Base-by-base conservation (phyloP, 2,329 filamentous ascomycete genomes). In the Venturia aucupariae region DNA sequence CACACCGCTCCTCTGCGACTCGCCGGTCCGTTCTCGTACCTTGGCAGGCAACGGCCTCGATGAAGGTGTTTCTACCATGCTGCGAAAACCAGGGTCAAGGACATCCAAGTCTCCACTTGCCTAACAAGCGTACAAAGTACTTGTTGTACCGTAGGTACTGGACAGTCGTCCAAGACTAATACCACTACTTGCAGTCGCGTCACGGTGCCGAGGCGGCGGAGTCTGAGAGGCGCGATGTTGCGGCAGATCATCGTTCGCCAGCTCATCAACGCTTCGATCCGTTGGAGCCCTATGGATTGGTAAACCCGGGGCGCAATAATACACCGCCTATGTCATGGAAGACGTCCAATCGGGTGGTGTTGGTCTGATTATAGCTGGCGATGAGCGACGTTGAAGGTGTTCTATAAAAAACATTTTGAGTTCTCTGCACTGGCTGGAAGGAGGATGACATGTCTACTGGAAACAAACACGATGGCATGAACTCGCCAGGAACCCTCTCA, bases 181-280 rank as follows among this genome's bases (percentile, higher is more conserved):
- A n/a, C n/a, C n/a, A n/a, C n/a, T n/a, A n/a, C 32, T 60, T 39
- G 51, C 51, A 55, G 15, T 55, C 55, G 55, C 15, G 41, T 60
- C 59, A 13, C 17, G 35, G 41, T 63, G 62, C 62, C 62, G 62
- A 63, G 62, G 62, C 42, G 51, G 30, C 24, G 24, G 46, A 59
- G 46, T 39, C 19, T 54, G 42, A 63, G 42, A 63, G 46, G 35
- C 59, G 46, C 62, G 8, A 39, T 41, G 63, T 51, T 61, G 55
- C 61, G 42, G 64, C 59, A 67, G 66, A 66, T 66, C 64, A 64
- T 55, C 64, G 66, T 65, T 67, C 64, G 66, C 66, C 66, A 64
- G 51, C 61, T 32, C 66, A 66, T 64, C 64, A 55, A 32, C 44
- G 54, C 61, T 63, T 46, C 41, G 62, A 65, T 61, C 64, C 60